Base-by-base conservation (phyloP, 2,329 filamentous ascomycete species). In the Alternaria consortialis region DNA sequence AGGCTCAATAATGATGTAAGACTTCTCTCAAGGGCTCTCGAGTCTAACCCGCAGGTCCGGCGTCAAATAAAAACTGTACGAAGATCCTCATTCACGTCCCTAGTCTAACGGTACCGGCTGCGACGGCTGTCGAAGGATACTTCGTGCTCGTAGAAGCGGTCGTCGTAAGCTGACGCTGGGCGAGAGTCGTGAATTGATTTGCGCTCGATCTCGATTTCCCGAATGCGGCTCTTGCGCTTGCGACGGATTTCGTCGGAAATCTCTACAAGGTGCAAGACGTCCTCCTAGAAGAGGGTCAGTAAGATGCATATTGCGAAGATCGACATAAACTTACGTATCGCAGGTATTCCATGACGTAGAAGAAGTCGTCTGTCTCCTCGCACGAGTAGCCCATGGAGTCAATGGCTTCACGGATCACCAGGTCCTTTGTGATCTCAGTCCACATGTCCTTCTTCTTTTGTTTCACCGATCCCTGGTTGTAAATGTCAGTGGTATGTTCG, bases 381-480 rank as follows among this genome's bases (percentile, higher is more conserved):
- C 90, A 98, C 62, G 92, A 89, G 79, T 97, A 98, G 3, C 92
- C 92, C 74, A 90, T 82, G 71, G 90, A 85, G 69, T 97, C 90
- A 66, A 98, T 91, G 17, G 95, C 95, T 76, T 97, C 93, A 53
- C 90, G 88, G 60, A 90, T 85, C 15, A 98, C 92, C 36, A 98
- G 81, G 69, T 97, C 94, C 80, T 97, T 97, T 46, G 94, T 97
- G 70, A 99, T 93, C 80, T 98, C 95, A 0, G 95, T 99, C 94
- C 94, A 98, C 83, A 97, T 91, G 62, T 83, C 82, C 63, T 77
- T 76, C 40, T 75, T 69, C 65, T 80, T 81, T n/a, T 71, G 66
- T 59, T 78, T 79, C 53, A 60, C 58, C n/a, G 53, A 43, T 31
- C 73, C 66, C 64, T 76, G 72, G 50, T 71, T 73, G 39, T 80